Evolutionary conservation across 495 filamentous ascomycete genomes (phyloP), one percentile per base, ranked within the genome.

Genomic region (Staphylotrichum tortipilum): DNA sequence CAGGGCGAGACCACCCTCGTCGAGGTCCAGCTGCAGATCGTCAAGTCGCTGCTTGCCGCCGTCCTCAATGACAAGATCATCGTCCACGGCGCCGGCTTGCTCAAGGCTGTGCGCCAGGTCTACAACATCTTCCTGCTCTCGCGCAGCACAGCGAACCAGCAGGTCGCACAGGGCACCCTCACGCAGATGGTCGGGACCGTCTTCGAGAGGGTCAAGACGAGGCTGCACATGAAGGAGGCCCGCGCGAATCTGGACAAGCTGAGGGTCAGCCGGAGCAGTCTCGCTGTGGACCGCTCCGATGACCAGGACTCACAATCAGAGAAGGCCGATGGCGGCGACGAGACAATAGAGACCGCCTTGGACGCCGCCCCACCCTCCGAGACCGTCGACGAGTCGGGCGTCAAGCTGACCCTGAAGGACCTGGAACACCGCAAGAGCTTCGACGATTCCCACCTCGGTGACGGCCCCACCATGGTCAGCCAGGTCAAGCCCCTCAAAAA

Each of bases 181-280:
- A 95, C 92, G 0, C 94, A 99, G 67, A 99, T 99, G 94, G 87
- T 97, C 6, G 88, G 89, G 45, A 97, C 92, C 14, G 92, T 99
- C 3, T 97, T 97, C 55, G 94, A 99, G 65, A 71, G 94, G 40
- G 90, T 97, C 39, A 91, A 89, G 60, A 79, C 78, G n/a, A 75
- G 94, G 29, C 68, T 96, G 46, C 80, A 88, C 48, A 81, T 88
- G 72, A 96, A 94, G 65, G 90, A 95, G 60, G 75, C 87, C 19
- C 68, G 74, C 35, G 56, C 62, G 31, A 81, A 72, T 52, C 58
- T 79, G 11, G 72, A 68, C 21, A 79, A 74, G 47, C 54, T 77
- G 38, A 70, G 72, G 56, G 60, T 58, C 37, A 71, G 67, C 53
- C 65, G 64, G 50, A 78, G 60, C 58, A 76, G 71, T 34, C 54